Evolutionary conservation across 2,329 filamentous ascomycete genomes (phyloP), one percentile per base, ranked within the genome.

Genomic region (Alternaria brassicicola): DNA sequence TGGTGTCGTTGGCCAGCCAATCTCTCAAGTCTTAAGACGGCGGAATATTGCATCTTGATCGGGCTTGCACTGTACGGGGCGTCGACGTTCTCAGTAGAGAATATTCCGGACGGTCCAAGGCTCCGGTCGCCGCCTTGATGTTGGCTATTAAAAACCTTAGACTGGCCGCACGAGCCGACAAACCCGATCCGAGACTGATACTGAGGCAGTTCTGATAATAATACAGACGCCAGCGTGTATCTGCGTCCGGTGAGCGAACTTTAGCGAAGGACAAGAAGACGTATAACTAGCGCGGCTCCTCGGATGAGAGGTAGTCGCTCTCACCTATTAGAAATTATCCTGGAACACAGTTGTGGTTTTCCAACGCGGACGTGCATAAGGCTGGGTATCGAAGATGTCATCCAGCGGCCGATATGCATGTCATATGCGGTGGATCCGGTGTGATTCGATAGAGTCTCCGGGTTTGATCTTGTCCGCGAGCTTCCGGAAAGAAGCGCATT

Each of bases 391-490:
- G 31, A 45, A 47, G 19, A 17, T 46, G 53, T 59, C 57, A 60
- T 47, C 46, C 43, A 58, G 51, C 31, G 39, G 47, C 21, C 47
- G 49, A 42, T 55, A 60, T 52, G 25, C 30, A 33, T 47, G 38
- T 39, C 38, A 59, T 63, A 51, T 56, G 55, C 45, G 10, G 5
- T 61, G 50, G 35, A 28, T 67, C 65, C 67, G 67, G 67, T 68
- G 59, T 61, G 28, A 28, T 7, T 52, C 46, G 28, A 54, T 51
- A 42, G 41, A 30, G 52, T 23, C 51, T 39, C 51, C 52, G 39
- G 33, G 30, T 39, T 54, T 35, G 28, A 28, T 47, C n/a, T 17
- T 25, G 6, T 38, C 52, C 38, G 42, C 49, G 15, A 12, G 21
- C 38, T 26, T 59, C 57, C 61, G 36, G 13, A 6, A 46, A 23